Evolutionary conservation across 352 stramenopile species (phyloP).

Genomic region (Lagenidium sp.): DNA sequence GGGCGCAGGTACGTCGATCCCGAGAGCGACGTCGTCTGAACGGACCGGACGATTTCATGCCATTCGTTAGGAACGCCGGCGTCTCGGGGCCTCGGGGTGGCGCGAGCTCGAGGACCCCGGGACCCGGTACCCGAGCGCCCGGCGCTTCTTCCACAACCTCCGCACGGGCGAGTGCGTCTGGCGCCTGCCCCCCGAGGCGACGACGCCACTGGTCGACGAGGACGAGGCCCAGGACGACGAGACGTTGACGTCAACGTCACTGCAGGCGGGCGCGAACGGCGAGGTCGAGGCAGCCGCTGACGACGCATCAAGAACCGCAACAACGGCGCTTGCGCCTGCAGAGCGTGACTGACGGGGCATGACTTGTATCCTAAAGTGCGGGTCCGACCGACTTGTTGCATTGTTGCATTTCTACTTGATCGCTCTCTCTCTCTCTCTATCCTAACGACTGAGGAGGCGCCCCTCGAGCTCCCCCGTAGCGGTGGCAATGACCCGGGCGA

Average conservation of each 20-base stretch:
- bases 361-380: background rate
- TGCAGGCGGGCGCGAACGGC: too few relatives aligned
- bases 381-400: too few relatives aligned
- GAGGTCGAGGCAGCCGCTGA: too few relatives aligned
- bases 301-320: too few relatives aligned
- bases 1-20: constrained; percentile 15
- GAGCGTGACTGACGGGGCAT: background rate
- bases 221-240: too few relatives aligned
- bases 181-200: constrained; percentile 2
- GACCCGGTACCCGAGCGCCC: constrained; percentile 12
- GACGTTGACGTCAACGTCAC: too few relatives aligned
- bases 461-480: background rate
- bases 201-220: too few relatives aligned
- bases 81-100: constrained; percentile 15
- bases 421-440: background rate
- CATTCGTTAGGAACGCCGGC: constrained; percentile 11
- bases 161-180: constrained; percentile 28
- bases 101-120: constrained; percentile 32
- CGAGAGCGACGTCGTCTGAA: background rate
- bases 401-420: too few relatives aligned
- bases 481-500: background rate
- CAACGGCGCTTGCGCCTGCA: background rate
- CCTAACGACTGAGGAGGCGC: too few relatives aligned
- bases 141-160: constrained; percentile 36
- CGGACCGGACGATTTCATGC: background rate